phyloP scores from a whole-genome alignment of 2,329 filamentous ascomycete genomes.

The Zopfia rhizophila region DNA sequence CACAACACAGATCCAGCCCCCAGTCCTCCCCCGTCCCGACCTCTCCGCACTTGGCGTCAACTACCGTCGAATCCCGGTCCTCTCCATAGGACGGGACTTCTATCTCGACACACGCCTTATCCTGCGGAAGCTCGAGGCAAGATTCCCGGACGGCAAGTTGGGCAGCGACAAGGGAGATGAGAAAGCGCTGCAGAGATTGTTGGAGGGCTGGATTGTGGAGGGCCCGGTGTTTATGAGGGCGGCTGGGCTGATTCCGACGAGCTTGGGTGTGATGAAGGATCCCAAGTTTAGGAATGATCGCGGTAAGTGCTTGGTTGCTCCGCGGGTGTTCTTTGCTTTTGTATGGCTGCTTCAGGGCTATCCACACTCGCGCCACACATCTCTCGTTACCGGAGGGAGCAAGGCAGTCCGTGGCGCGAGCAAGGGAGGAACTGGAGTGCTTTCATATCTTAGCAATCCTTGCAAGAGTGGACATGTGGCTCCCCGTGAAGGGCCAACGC shows the following conservation, averaged over 20 bases:
- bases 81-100: slow-evolving; percentile 73
- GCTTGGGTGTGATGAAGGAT: slow-evolving; percentile 66
- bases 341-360: too few species aligned
- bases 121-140: slow-evolving; percentile 69
- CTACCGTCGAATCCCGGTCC: slow-evolving; percentile 76
- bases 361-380: too few species aligned
- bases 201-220: slow-evolving; percentile 67
- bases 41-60: slow-evolving; percentile 68
- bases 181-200: slow-evolving; percentile 63
- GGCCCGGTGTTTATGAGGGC: slow-evolving; percentile 65
- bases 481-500: too few species aligned
- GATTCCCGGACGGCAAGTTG: slow-evolving; percentile 58
- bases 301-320: too few species aligned
- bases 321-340: too few species aligned
- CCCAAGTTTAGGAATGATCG: slow-evolving; percentile 68
- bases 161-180: slow-evolving; percentile 49
- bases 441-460: too few species aligned
- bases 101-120: slow-evolving; percentile 78
- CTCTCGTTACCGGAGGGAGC: too few species aligned
- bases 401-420: too few species aligned
- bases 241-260: slow-evolving; percentile 64
- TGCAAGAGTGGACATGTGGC: slow-evolving; percentile 1
- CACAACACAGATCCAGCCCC: slow-evolving; percentile 65
- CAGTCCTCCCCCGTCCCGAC: slow-evolving; percentile 73
- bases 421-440: too few species aligned